Conservation (phyloP, 2,329 filamentous ascomycete species). For the Pestalotiopsis sp. region DNA sequence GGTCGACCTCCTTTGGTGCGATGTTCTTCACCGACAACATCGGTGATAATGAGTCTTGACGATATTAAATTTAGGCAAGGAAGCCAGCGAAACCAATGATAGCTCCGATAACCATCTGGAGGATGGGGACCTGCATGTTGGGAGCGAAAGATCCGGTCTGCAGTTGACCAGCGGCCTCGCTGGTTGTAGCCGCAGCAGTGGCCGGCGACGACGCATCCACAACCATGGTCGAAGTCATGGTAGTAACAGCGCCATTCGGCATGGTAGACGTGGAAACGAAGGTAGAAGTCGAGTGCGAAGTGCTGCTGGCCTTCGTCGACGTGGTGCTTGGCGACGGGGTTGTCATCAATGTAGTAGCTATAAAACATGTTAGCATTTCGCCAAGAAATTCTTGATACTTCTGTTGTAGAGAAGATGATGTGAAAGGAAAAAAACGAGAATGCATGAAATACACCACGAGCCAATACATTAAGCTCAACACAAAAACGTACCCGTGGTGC, state of each 20-base stretch:
- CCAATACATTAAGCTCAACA: slow-evolving; percentile 5
- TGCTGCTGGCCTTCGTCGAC: slow-evolving; percentile 14
- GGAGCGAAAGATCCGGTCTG: slow-evolving; percentile 27
- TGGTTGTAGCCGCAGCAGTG: slow-evolving; percentile 19
- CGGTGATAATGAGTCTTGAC: not conserved
- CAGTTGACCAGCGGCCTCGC: slow-evolving; percentile 22
- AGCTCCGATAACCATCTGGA: slow-evolving; percentile 27
- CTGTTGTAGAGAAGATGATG: not conserved
- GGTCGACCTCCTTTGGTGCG: not conserved
- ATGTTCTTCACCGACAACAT: not conserved
- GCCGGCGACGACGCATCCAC: slow-evolving; percentile 23
- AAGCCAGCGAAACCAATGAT: slow-evolving; percentile 26
- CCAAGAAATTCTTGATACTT: not conserved
- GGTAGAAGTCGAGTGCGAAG: slow-evolving; percentile 17
- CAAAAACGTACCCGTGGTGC: slow-evolving; percentile 16
- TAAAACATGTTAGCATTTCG: not conserved
- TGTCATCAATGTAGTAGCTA: slow-evolving; percentile 11
- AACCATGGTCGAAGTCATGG: slow-evolving; percentile 31
- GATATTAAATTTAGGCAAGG: slow-evolving; percentile 3
- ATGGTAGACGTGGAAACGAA: slow-evolving; percentile 33
- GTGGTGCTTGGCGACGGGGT: slow-evolving; percentile 11
- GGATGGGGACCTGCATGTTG: slow-evolving; percentile 15
- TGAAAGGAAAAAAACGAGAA: not conserved
- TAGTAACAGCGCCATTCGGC: slow-evolving; percentile 31
- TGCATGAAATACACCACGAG: not conserved